Evolutionary conservation across 2,329 filamentous ascomycete genomes (phyloP), one percentile per base, ranked within the genome.

Genomic region (Stenocarpella maydis): DNA sequence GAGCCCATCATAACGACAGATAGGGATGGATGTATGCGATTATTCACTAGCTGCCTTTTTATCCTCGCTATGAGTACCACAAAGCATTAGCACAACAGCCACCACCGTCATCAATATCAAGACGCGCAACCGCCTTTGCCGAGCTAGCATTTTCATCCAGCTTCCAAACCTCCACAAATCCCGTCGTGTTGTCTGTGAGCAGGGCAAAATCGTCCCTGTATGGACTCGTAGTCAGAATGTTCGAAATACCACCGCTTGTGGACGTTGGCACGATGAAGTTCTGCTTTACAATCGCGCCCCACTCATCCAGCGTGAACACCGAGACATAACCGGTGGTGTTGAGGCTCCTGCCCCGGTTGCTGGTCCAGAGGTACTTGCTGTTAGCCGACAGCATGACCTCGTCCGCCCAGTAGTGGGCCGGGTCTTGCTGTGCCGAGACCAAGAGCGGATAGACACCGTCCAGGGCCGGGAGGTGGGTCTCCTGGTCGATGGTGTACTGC

Each of bases 341-440:
- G 1, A 43, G 7, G 31, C 26, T 21, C n/a, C 69, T 69, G 4
- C 74, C 75, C 17, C 75, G 69, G 45, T 75, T 77, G 54, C 72
- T 77, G 14, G 77, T 76, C 77, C 78, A 80, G 9, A 79, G 74
- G 66, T 76, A 78, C 53, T 65, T 71, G 39, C 71, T 73, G 39
- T 61, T 72, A 55, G 58, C 73, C 3, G 77, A 78, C 3, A 79
- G 58, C 0, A 76, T 74, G 37, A 79, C 75, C 72, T 78, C 77
- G 69, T 79, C 77, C 10, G 76, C 77, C 77, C 77, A 79, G 72
- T 73, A 78, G 49, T 74, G 71, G 3, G 68, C 69, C 15, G 72
- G 60, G 47, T 74, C 69, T 31, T 72, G 70, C 31, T 73, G 70
- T 10, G 67, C 43, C 1, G 39, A 54, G 43, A 58, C 2, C 43